Conservation (phyloP, 192 early-diverging fungal species). For the Coemansia furcata region DNA sequence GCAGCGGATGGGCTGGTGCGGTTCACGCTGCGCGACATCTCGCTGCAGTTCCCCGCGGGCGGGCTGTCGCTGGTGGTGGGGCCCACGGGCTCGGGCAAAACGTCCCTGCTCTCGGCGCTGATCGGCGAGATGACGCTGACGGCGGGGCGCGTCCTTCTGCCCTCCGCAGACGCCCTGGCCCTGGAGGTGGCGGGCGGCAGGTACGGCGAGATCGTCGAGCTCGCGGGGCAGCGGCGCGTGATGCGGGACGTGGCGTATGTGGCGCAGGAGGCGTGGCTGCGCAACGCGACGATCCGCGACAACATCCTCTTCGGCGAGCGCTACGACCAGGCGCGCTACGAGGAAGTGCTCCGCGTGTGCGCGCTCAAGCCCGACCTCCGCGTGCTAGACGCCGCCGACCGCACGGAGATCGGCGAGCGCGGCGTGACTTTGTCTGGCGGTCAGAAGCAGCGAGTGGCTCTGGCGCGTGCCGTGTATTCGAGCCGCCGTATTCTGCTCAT, state of each 20-base stretch:
- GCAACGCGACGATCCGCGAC: slow-evolving; percentile 71
- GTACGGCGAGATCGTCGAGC: slow-evolving; percentile 24
- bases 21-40: slow-evolving; percentile 64
- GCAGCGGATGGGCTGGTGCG: background rate
- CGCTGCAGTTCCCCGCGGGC: slow-evolving; percentile 64
- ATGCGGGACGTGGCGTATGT: slow-evolving; percentile 80
- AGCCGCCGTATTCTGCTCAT: slow-evolving; percentile 63
- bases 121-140: slow-evolving; percentile 74
- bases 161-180: slow-evolving; percentile 16
- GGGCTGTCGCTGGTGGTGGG: slow-evolving; percentile 77
- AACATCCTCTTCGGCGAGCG: slow-evolving; percentile 85
- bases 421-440: slow-evolving; percentile 83
- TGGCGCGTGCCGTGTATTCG: slow-evolving; percentile 86
- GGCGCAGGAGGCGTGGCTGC: slow-evolving; percentile 76
- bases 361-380: slow-evolving; percentile 84
- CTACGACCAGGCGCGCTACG: slow-evolving; percentile 74
- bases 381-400: slow-evolving; percentile 80
- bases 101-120: slow-evolving; percentile 73
- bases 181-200: slow-evolving; percentile 6
- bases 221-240: slow-evolving; percentile 37
- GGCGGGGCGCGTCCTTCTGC: slow-evolving; percentile 32
- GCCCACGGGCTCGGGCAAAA: slow-evolving; percentile 90
- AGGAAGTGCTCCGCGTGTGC: slow-evolving; percentile 76
- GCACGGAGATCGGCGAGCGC: slow-evolving; percentile 92
- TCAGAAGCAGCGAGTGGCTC: slow-evolving; percentile 82